Percentiles rank a stretch among this genome's conserved stretches.
These are phyloP conservation scores for Backusella circina DNA, from an alignment of 192 early-diverging fungal species.

Conservation along the genomic window DNA sequence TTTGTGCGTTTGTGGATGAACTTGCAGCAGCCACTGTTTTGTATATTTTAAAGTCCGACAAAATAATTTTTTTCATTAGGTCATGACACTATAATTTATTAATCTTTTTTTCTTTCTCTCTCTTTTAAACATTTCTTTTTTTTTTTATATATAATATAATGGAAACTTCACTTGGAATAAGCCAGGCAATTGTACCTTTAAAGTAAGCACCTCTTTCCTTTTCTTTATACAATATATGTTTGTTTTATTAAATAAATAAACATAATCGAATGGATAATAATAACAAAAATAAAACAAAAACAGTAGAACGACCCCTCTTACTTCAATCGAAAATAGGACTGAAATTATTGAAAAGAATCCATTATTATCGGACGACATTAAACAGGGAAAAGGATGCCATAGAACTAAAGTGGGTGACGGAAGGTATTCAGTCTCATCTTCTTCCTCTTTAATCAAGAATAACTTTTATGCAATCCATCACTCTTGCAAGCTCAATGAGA, in stretches of 20 bases:
- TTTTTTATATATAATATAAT: not conserved
- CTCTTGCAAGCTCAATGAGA: not conserved
- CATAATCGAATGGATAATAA: not conserved
- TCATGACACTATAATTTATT: not conserved
- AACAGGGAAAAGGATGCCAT: not conserved
- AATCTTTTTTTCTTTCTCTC: not conserved
- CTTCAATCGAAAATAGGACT: slow-evolving; percentile 2
- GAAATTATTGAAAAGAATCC: not conserved
- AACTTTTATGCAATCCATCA: slow-evolving; percentile 2
- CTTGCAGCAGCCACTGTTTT: not conserved
- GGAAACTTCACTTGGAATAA: not conserved
- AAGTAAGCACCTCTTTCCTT: not conserved
- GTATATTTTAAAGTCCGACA: not conserved
- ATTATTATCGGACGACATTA: not conserved
- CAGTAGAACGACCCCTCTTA: not conserved
- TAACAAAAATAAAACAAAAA: not conserved
- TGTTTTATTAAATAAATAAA: not conserved
- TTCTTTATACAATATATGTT: not conserved
- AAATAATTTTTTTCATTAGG: not conserved
- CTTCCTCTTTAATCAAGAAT: not conserved
- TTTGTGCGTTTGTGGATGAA: not conserved
- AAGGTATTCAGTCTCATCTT: not conserved
- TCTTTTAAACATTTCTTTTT: not conserved
- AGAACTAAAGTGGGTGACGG: not conserved
- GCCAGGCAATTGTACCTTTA: not conserved